phyloP scores from a whole-genome alignment of 495 filamentous ascomycete species.

The Penicillium flavigenum region DNA sequence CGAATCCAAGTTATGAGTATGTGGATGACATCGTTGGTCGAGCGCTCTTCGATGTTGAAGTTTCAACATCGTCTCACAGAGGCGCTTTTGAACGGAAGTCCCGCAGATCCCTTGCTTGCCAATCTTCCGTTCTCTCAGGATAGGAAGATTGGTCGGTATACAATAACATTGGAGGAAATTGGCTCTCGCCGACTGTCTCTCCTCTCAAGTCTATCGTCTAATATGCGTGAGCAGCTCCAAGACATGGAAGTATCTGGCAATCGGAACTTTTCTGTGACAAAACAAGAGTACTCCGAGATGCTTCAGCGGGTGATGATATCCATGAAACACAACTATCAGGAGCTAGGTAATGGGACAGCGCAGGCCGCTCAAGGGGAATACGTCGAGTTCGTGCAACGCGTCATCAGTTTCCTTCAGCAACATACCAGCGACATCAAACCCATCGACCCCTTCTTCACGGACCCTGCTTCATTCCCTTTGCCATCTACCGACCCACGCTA shows the following conservation, averaged over 20 bases:
- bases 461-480: slow-evolving; percentile 63
- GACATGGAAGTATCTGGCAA: slow-evolving; percentile 31
- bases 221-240: slow-evolving; percentile 60
- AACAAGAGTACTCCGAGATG: slow-evolving; percentile 55
- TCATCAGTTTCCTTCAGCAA: slow-evolving; percentile 65
- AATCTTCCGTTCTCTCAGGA: slow-evolving; percentile 63
- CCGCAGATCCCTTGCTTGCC: slow-evolving; percentile 49
- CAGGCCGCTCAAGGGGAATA: slow-evolving; percentile 53
- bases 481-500: slow-evolving; percentile 65
- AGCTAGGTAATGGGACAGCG: slow-evolving; percentile 46
- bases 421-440: slow-evolving; percentile 61
- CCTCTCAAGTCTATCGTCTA: slow-evolving; percentile 61
- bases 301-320: slow-evolving; percentile 59
- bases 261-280: slow-evolving; percentile 35
- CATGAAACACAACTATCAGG: slow-evolving; percentile 69
- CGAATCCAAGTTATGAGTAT: slow-evolving; percentile 50
- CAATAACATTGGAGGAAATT: slow-evolving; percentile 56
- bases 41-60: slow-evolving; percentile 64
- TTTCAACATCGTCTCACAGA: slow-evolving; percentile 64
- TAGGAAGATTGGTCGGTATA: slow-evolving; percentile 37
- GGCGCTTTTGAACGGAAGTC: slow-evolving; percentile 52
- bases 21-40: slow-evolving; percentile 63
- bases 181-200: slow-evolving; percentile 57
- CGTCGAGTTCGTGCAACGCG: slow-evolving; percentile 63
- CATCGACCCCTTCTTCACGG: slow-evolving; percentile 67